Conservation (phyloP, 495 filamentous ascomycete species). For the Penicillium coprophilum region DNA sequence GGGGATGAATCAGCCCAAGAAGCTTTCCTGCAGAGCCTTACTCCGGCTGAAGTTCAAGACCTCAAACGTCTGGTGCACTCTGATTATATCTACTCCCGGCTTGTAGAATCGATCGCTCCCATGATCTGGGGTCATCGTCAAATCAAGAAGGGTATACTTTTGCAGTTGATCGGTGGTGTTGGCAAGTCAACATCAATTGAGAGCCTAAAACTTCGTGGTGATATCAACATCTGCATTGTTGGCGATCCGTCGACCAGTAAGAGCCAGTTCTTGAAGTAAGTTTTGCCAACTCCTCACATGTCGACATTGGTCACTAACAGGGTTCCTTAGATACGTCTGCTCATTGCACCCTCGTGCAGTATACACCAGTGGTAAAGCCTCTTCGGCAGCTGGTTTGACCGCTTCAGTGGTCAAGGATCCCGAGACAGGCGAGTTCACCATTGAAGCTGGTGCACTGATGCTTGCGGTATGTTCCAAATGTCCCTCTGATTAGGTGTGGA, state of each 20-base stretch:
- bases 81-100: constrained; percentile 88
- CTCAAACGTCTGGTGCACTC: constrained; percentile 90
- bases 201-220: constrained; percentile 89
- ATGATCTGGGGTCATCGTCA: constrained; percentile 97
- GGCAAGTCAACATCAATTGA: constrained; percentile 79
- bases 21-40: constrained; percentile 80
- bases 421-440: constrained; percentile 97
- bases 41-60: constrained; percentile 82
- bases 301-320: constrained; percentile 9
- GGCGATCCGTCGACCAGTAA: constrained; percentile 98
- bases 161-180: constrained; percentile 92
- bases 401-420: constrained; percentile 97
- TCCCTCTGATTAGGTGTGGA: background rate
- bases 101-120: constrained; percentile 93
- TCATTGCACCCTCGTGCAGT: constrained; percentile 93
- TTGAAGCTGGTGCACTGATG: constrained; percentile 98
- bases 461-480: constrained; percentile 66
- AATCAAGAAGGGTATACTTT: constrained; percentile 93
- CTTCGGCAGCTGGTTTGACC: constrained; percentile 94
- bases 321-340: constrained; percentile 68
- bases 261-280: constrained; percentile 91
- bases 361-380: constrained; percentile 97
- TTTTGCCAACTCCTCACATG: background rate
- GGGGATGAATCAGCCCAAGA: constrained; percentile 84
- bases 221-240: constrained; percentile 98